Percentiles rank a stretch among this genome's conserved stretches.
Evolutionary conservation across 2,329 filamentous ascomycete species (phyloP).

Genomic region (Botrytis fabae): DNA sequence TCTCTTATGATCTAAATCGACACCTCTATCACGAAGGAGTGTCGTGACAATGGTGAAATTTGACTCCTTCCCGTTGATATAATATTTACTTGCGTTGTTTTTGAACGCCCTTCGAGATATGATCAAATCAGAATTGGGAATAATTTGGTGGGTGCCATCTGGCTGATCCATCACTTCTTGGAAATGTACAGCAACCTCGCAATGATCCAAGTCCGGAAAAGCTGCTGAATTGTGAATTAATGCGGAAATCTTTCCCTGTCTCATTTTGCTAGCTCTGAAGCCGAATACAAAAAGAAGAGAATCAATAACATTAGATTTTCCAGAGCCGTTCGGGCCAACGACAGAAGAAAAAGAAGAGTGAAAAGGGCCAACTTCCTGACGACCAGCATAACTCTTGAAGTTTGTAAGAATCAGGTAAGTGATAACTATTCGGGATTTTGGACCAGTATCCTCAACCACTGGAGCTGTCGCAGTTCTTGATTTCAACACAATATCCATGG

Average conservation of each 20-base stretch:
- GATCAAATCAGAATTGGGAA: slow-evolving; percentile 81
- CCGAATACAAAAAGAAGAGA: slow-evolving; percentile 98
- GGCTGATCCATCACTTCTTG: slow-evolving; percentile 90
- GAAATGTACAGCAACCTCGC: slow-evolving; percentile 96
- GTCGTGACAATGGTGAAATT: slow-evolving; percentile 92
- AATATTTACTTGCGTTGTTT: slow-evolving; percentile 98
- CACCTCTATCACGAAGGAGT: slow-evolving; percentile 80
- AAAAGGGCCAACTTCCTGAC: slow-evolving; percentile 94
- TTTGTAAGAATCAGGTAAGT: slow-evolving; percentile 90
- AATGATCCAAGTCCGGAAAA: slow-evolving; percentile 80
- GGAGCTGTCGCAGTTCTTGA: slow-evolving; percentile 70
- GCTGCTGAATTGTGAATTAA: slow-evolving; percentile 95
- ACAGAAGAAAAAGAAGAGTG: slow-evolving; percentile 97
- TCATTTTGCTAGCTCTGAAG: slow-evolving; percentile 98
- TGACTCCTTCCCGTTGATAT: slow-evolving; percentile 86
- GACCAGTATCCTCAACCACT: slow-evolving; percentile 70
- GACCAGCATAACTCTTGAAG: slow-evolving; percentile 98
- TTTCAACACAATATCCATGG: slow-evolving; percentile 92
- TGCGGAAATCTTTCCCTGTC: slow-evolving; percentile 96
- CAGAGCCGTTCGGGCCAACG: slow-evolving; percentile 95
- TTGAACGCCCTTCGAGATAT: slow-evolving; percentile 94
- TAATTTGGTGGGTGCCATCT: slow-evolving; percentile 69
- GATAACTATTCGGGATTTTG: slow-evolving; percentile 87
- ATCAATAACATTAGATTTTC: slow-evolving; percentile 98
- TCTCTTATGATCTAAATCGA: slow-evolving; percentile 96